phyloP scores from a whole-genome alignment of 768 basidiomycete genomes.

The Melanogaster broomeanus region DNA sequence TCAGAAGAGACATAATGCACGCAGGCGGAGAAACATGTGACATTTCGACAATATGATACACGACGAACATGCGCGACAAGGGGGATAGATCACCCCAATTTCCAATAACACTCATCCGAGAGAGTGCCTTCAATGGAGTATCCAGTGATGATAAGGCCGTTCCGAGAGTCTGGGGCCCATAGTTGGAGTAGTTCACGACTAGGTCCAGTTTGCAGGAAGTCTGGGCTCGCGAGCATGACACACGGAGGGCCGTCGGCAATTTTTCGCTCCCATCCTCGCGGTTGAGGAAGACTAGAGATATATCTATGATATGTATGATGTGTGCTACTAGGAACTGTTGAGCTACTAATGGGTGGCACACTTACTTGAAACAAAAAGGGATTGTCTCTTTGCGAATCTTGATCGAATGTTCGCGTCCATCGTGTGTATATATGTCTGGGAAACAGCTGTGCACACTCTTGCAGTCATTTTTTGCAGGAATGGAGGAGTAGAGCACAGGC shows the following conservation, averaged over 20 bases:
- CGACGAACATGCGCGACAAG: slow-evolving; percentile 12
- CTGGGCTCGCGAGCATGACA: slow-evolving; percentile 94
- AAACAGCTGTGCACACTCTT: slow-evolving; percentile 97
- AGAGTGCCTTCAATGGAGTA: slow-evolving; percentile 98
- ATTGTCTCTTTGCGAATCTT: slow-evolving; percentile 93
- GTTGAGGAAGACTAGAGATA: slow-evolving; percentile 84
- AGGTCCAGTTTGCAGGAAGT: slow-evolving; percentile 89
- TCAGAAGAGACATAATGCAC: slow-evolving; percentile 4
- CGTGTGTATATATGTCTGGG: slow-evolving; percentile 97
- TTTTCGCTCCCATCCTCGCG: slow-evolving; percentile 87
- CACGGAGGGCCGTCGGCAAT: slow-evolving; percentile 95
- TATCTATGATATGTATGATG: slow-evolving; percentile 62
- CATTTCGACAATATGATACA: slow-evolving; percentile 31
- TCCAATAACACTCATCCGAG: slow-evolving; percentile 78
- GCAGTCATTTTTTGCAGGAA: too few species aligned
- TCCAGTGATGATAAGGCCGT: slow-evolving; percentile 94
- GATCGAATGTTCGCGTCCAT: slow-evolving; percentile 96
- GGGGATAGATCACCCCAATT: slow-evolving; percentile 7
- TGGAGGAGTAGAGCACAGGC: too few species aligned
- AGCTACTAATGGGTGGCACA: slow-evolving; percentile 14
- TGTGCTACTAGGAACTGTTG: background rate
- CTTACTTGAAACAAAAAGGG: slow-evolving; percentile 98
- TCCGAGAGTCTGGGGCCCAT: slow-evolving; percentile 95
- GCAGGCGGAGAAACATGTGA: slow-evolving; percentile 25
- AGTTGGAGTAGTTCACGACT: slow-evolving; percentile 94